Evolutionary conservation across 208 protist genomes (phyloP), one percentile per base, ranked within the genome.

Genomic region (Leishmania mexicana): DNA sequence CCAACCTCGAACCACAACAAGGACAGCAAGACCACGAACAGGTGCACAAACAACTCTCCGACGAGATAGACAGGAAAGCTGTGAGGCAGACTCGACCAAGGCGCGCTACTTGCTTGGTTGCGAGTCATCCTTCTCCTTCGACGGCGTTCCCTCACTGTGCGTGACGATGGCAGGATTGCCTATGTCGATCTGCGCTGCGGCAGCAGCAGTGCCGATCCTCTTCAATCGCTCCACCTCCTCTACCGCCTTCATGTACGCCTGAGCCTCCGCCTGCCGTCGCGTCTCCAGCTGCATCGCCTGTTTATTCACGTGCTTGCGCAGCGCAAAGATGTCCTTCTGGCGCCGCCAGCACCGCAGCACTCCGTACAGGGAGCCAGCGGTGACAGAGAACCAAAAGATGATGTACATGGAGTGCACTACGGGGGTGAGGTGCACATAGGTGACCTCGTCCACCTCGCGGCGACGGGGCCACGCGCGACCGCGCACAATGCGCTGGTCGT

Each of bases 391-490:
- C 94, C 94, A 97, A 65, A 97, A 97, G 19, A 95, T 78, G 31
- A 95, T 79, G 87, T 97, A 97, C 94, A 97, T 97, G 76, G 87
- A 88, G 87, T 97, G 94, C 49, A 97, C 93, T 65, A 93, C 83
- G 10, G 94, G 94, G 17, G 90, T 93, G n/a, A 97, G 84, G 73
- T 96, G 92, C 13, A 96, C 92, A 74, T 97, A 97, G 40, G 88
- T 96, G 72, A 97, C 86, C 84, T 97, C 94, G 58, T 96, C 94
- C 35, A 84, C 65, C 73, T 90, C 90, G 24, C 92, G 89, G 31
- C 94, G 91, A 28, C 92, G 91, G 40, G 94, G 94, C 92, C 92
- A 97, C 19, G 88, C 90, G 78, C 90, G 87, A 0, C 88, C 92
- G 24, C 89, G 88, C 80, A 97, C 94, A 68, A 97, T 90, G 75